Base-by-base conservation (phyloP, 768 basidiomycete species). In the Rhodotorula toruloides region DNA sequence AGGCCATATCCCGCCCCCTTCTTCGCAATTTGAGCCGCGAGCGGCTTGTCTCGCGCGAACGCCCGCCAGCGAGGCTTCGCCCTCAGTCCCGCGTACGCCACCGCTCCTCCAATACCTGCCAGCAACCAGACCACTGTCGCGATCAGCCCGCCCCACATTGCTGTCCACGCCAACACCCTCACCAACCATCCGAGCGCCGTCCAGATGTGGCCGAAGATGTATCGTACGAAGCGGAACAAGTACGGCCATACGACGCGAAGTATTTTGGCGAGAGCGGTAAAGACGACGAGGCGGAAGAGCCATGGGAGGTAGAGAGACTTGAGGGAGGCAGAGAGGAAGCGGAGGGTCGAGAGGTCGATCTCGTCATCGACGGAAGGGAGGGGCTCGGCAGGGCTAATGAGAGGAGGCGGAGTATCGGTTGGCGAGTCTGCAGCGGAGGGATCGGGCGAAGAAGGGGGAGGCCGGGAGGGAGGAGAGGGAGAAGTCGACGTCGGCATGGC, bases 301-400 rank as follows among this genome's bases (percentile, higher is more conserved):
- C 47, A 67, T 17, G 57, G 57, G 56, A 59, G 55, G 32, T 34
- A 67, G 22, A 46, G 52, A 32, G 52, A 7, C 27, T 52, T 60
- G 37, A 58, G 19, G 25, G 61, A 48, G 12, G 50, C 13, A 8
- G 44, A 25, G 42, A 67, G 22, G 42, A 31, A 63, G 31, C 56
- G 44, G 36, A 55, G 61, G 37, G 66, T 67, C 31, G 66, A 67
- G 9, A 6, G 25, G 52, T 67, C 66, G 34, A 59, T 62, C 32
- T 50, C 52, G 48, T 43, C n/a, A 36, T 61, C 54, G 60, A 67
- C 42, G 0, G 54, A 43, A 31, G 34, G 10, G 25, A 49, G 32
- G 48, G 37, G n/a, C 21, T 2, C 10, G 54, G 54, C 25, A 36
- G 27, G 22, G 40, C 27, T 4, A 42, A 42, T 2, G 1, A 29